Conservation (phyloP, 345 rosid species). For the Carallia brachiata region DNA sequence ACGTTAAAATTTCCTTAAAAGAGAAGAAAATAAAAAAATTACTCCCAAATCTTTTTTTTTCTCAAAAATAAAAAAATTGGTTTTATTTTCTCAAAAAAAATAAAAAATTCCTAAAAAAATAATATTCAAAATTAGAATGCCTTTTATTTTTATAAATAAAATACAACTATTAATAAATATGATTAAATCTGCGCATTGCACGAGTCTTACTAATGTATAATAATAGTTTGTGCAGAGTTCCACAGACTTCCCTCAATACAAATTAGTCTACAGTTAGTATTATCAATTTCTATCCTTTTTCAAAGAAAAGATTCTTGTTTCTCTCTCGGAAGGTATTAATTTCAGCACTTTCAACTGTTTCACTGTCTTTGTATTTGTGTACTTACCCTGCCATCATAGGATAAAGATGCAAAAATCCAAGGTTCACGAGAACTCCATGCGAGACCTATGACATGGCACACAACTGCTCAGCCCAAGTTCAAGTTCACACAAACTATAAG, state of each 20-base stretch:
- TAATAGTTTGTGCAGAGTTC: not conserved
- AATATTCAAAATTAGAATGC: too few species aligned
- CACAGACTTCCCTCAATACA: not conserved
- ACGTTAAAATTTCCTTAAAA: too few species aligned
- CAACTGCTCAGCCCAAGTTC: conserved; percentile 17
- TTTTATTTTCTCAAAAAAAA: too few species aligned
- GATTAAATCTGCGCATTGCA: too few species aligned
- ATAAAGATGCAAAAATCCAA: conserved; percentile 83
- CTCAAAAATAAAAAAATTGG: too few species aligned
- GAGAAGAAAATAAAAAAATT: too few species aligned
- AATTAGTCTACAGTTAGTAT: not conserved
- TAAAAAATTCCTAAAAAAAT: too few species aligned
- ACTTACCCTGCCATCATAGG: conserved; percentile 93
- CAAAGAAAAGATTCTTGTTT: not conserved
- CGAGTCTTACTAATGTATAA: too few species aligned
- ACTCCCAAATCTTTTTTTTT: too few species aligned
- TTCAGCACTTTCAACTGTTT: not conserved
- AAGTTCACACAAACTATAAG: not conserved
- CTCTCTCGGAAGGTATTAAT: not conserved
- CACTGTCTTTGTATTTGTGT: not conserved
- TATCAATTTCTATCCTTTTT: not conserved
- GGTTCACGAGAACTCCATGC: conserved; percentile 92
- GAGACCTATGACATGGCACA: conserved; percentile 49
- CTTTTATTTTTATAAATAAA: too few species aligned
- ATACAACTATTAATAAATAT: too few species aligned